Evolutionary conservation across 176 grass and related monocot species (phyloP).

Genomic region (maize (Zea mays)): DNA sequence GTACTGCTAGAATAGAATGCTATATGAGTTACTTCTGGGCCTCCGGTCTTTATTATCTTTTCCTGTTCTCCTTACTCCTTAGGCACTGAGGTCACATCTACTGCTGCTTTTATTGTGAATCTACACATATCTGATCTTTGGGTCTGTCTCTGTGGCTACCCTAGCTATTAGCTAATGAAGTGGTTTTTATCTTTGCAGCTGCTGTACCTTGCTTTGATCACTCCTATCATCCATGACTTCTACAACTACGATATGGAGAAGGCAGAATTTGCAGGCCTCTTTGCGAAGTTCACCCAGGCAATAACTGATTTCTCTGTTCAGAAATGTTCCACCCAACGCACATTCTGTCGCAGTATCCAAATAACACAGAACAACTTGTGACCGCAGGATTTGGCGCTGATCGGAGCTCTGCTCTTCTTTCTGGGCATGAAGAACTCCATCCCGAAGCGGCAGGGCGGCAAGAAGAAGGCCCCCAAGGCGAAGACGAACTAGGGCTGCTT

Average conservation of each 20-base stretch:
- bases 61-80: background rate
- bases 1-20: background rate
- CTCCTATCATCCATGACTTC: conserved; percentile 69
- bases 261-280: conserved; percentile 66
- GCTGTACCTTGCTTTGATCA: conserved; percentile 59
- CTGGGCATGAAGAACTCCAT: conserved; percentile 76
- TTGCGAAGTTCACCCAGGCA: conserved; percentile 74
- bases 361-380: background rate
- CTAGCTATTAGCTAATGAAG: background rate
- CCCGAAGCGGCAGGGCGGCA: conserved; percentile 55
- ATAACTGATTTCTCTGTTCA: background rate
- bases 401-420: conserved; percentile 67
- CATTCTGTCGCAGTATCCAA: conserved; percentile 1
- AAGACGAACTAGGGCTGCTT: conserved; percentile 52
- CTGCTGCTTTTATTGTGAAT: conserved; percentile 2
- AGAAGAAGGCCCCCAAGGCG: conserved; percentile 56
- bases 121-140: background rate
- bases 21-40: background rate
- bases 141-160: background rate
- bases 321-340: background rate
- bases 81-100: background rate
- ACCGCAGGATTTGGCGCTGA: conserved; percentile 56
- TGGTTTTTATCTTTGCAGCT: conserved; percentile 33
- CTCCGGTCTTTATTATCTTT: background rate
- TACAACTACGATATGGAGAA: conserved; percentile 83